Evolutionary conservation across 2,329 filamentous ascomycete genomes (phyloP).

Genomic region (Paramyrothecium sp.): DNA sequence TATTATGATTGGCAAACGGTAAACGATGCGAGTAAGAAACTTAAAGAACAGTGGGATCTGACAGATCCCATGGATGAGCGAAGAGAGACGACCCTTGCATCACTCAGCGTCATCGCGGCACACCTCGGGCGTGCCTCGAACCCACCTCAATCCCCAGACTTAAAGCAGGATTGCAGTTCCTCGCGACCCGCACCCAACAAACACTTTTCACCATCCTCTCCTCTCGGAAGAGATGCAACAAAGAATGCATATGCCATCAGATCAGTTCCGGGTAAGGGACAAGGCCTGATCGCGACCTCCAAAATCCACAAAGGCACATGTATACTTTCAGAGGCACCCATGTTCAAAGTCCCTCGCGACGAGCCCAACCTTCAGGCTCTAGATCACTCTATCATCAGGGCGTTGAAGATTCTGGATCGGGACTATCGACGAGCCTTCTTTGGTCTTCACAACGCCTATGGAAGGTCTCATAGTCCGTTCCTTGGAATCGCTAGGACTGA

Average conservation of each 20-base stretch:
- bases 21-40: not conserved
- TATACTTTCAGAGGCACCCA: slow-evolving; percentile 11
- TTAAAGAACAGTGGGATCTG: not conserved
- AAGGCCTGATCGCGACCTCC: slow-evolving; percentile 7
- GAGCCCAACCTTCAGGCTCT: not conserved
- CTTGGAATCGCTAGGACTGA: slow-evolving; percentile 11
- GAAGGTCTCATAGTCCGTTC: not conserved
- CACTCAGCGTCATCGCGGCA: not conserved
- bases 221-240: not conserved
- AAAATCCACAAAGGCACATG: slow-evolving; percentile 12
- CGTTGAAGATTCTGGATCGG: not conserved
- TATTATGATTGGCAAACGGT: slow-evolving; percentile 1
- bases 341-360: not conserved
- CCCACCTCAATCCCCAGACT: not conserved
- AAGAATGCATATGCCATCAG: not conserved
- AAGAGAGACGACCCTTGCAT: not conserved
- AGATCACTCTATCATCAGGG: not conserved
- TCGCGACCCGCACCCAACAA: not conserved
- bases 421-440: slow-evolving; percentile 2
- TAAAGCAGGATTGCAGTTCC: not conserved
- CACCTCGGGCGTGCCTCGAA: not conserved
- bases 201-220: too few relatives aligned
- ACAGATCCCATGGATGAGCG: not conserved
- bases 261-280: slow-evolving; percentile 10
- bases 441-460: not conserved